These are phyloP conservation scores for Amauroascus verrucosus DNA, from an alignment of 2,329 filamentous ascomycete genomes.

Conservation along the genomic window DNA sequence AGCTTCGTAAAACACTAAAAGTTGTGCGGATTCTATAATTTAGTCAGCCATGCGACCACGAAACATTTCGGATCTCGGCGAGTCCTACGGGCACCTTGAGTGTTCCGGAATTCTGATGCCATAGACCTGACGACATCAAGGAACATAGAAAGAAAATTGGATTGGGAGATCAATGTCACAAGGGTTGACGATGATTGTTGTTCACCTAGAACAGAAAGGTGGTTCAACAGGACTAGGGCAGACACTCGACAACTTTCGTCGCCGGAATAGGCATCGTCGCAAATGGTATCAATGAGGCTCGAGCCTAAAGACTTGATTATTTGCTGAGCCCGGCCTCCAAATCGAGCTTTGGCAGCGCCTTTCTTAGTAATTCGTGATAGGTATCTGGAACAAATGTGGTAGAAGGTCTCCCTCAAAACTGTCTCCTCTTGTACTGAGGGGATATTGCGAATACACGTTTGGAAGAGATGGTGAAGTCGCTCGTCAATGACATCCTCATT, in stretches of 20 bases:
- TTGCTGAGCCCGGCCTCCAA: slow-evolving; percentile 42
- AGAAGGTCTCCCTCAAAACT: slow-evolving; percentile 71
- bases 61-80: neutral
- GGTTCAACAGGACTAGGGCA: slow-evolving; percentile 72
- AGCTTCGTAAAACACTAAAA: slow-evolving; percentile 57
- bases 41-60: neutral
- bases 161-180: slow-evolving; percentile 65
- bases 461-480: slow-evolving; percentile 83
- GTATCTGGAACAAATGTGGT: slow-evolving; percentile 83
- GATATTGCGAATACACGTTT: slow-evolving; percentile 70
- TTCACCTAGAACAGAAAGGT: slow-evolving; percentile 62
- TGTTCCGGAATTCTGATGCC: slow-evolving; percentile 58
- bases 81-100: slow-evolving; percentile 46
- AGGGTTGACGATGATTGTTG: slow-evolving; percentile 63
- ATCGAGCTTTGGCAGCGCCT: slow-evolving; percentile 21
- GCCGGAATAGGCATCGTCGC: slow-evolving; percentile 84
- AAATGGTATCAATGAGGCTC: slow-evolving; percentile 71
- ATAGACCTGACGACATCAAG: slow-evolving; percentile 77
- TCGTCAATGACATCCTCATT: slow-evolving; percentile 66
- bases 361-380: slow-evolving; percentile 44
- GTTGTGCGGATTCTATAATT: slow-evolving; percentile 42
- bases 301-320: slow-evolving; percentile 72
- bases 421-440: slow-evolving; percentile 60
- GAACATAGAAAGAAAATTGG: slow-evolving; percentile 85
- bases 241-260: slow-evolving; percentile 73